phyloP scores from a whole-genome alignment of 2,329 filamentous ascomycete genomes.

The Graphilbum fragrans region DNA sequence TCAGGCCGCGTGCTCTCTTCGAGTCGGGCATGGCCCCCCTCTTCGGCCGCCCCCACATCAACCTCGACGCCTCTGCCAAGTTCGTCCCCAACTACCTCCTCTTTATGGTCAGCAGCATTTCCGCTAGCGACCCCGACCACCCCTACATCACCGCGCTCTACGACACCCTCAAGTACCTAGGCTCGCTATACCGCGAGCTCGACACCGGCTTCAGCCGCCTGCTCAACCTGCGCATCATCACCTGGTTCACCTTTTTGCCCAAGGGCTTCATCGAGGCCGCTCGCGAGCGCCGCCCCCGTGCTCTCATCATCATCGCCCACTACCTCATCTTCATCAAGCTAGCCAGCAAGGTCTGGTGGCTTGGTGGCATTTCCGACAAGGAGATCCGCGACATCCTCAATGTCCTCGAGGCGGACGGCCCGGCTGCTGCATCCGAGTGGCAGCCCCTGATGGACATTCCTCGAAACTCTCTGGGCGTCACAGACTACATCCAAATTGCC shows the following conservation, averaged over 20 bases:
- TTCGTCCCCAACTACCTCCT: slow-evolving; percentile 35
- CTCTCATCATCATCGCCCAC: slow-evolving; percentile 39
- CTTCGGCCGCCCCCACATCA: slow-evolving; percentile 35
- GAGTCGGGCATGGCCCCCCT: slow-evolving; percentile 32
- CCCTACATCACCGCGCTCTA: slow-evolving; percentile 28
- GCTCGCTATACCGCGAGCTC: slow-evolving; percentile 39
- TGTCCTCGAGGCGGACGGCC: slow-evolving; percentile 23
- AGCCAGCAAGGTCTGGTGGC: slow-evolving; percentile 34
- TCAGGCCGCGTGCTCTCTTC: slow-evolving; percentile 17
- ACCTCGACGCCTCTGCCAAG: slow-evolving; percentile 26
- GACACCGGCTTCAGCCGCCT: slow-evolving; percentile 26
- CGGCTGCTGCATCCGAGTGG: slow-evolving; percentile 25
- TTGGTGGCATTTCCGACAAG: slow-evolving; percentile 29
- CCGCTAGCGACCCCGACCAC: slow-evolving; percentile 27
- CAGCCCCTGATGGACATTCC: slow-evolving; percentile 21
- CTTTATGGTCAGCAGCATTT: slow-evolving; percentile 35
- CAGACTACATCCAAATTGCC: no score
- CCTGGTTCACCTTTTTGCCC: slow-evolving; percentile 40
- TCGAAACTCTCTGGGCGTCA: slow-evolving; percentile 7
- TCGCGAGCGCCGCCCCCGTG: slow-evolving; percentile 27
- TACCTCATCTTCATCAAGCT: slow-evolving; percentile 39
- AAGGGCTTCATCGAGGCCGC: slow-evolving; percentile 29
- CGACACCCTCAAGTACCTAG: slow-evolving; percentile 33
- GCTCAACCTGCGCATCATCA: slow-evolving; percentile 36
- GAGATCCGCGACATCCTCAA: slow-evolving; percentile 31